Evolutionary conservation across 495 filamentous ascomycete genomes (phyloP), one percentile per base, ranked within the genome.

Genomic region (Parathielavia hyrcaniae): DNA sequence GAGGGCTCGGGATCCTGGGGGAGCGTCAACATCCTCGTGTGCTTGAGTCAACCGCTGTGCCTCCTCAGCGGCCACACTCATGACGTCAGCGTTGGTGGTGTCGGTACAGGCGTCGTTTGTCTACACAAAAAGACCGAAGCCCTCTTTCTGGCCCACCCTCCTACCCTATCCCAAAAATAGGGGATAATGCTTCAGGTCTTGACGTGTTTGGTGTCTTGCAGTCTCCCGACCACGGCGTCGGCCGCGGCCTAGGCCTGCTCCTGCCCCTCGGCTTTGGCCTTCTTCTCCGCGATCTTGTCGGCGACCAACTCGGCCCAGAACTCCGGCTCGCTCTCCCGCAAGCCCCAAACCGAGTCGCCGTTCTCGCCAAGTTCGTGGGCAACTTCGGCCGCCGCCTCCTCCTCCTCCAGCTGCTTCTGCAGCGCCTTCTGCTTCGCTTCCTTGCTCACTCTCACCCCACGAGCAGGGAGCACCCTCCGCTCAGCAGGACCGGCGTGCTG

Each of bases 111-210:
- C 26, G 26, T 30, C 26, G 26, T 30, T 30, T 30, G 26, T 30
- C 6, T 30, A 30, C 26, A 41, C 35, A 57, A 47, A 57, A 57
- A 57, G 16, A 13, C 53, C 13, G n/a, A 19, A 20, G 44, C 23
- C 16, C 35, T 50, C 55, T 41, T 44, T 57, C 55, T 57, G 36
- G 55, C 55, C 55, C 55, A 44, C 55, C 55, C 36, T 13, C 23
- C 41, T 46, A 43, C 55, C 55, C 45, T 48, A 55, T 55, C 20
- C 44, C 44, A 56, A 44, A 56, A 56, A 48, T 44, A 49, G 44
- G 13, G 39, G 49, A 16, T 14, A 43, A 32, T 53, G 50, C 50
- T 32, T 23, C 34, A 11, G 11, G 35, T 51, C 34, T 34, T 50
- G 0, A 16, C n/a, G n/a, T n/a, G n/a, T n/a, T n/a, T 56, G 39